These are phyloP conservation scores for Hypericum androsaemum DNA, from an alignment of 345 rosid genomes.

Conservation along the genomic window DNA sequence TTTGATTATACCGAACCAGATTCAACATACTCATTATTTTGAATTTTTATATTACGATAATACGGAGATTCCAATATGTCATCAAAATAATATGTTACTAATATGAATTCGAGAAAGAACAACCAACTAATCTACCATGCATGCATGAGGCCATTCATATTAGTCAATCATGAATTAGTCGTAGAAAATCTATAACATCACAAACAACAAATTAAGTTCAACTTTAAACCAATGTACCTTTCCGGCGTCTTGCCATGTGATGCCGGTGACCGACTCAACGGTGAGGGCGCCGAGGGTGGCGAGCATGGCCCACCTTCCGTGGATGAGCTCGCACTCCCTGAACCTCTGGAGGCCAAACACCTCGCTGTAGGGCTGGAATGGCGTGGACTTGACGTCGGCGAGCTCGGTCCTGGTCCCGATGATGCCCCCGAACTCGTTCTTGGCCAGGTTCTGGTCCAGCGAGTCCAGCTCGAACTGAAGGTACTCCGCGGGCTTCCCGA, in stretches of 20 bases:
- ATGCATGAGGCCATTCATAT: too few species aligned
- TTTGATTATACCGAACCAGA: too few species aligned
- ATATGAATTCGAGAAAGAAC: too few species aligned
- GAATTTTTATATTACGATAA: too few species aligned
- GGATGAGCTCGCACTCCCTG: conserved; percentile 90
- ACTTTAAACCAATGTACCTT: conserved; percentile 28
- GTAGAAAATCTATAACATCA: too few species aligned
- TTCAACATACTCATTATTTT: too few species aligned
- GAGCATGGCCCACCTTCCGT: conserved; percentile 90
- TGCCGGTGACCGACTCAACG: conserved; percentile 59
- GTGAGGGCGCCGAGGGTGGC: conserved; percentile 61
- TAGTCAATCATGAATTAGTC: too few species aligned
- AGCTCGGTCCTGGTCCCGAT: conserved; percentile 44
- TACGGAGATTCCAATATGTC: too few species aligned
- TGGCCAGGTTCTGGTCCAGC: conserved; percentile 82
- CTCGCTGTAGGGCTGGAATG: conserved; percentile 81
- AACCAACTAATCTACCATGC: too few species aligned
- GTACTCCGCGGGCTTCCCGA: conserved; percentile 82
- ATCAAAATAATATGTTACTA: too few species aligned
- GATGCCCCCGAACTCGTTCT: conserved; percentile 61
- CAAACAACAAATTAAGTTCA: too few species aligned
- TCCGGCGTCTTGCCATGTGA: conserved; percentile 73
- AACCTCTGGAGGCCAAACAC: conserved; percentile 78
- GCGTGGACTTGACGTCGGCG: conserved; percentile 55
- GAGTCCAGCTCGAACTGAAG: conserved; percentile 73